Base-by-base conservation (phyloP, 441 rosid species). In the Eutrema salsugineum region DNA sequence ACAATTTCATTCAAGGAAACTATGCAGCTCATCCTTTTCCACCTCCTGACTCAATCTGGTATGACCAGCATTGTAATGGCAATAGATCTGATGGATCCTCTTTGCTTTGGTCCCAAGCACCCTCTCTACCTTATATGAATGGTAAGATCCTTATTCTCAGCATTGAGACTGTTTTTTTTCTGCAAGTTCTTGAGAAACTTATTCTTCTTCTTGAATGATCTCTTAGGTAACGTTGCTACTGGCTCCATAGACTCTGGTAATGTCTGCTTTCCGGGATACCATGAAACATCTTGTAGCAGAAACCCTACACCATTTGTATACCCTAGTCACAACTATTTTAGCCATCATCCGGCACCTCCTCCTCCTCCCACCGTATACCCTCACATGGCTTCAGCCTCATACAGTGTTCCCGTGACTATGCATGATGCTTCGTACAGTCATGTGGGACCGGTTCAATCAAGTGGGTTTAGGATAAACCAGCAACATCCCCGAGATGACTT, bases 21-120 rank as follows among this genome's bases (percentile, higher is more conserved):
- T 87, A 81, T 59, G 38, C 78, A 63, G 83, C 82, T 71, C 91
- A 80, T 63, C 85, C 87, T 46, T 82, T 81, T 76, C 88, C 73
- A 71, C 89, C 78, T 27, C 72, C 81, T 40, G 81, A 70, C 67
- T 66, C 82, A 16, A 68, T 75, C 44, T 83, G 91, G 85, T 71
- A 79, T 74, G 93, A 88, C 40, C 93, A 86, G 58, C 55, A 69
- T 20, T 75, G 71, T 65, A 80, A 73, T 61, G 78, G 58, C 70
- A 61, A 32, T 54, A 20, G 81, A 60, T 53, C 66, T 75, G 91
- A 87, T 77, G 81, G 83, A 56, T 77, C 84, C 50, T 71, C 86
- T 71, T 68, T 82, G 33, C 75, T 73, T 66, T 89, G 97, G 97
- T 82, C 82, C 64, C 97, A 82, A 61, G 77, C 80, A 50, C 80